phyloP scores from a whole-genome alignment of 768 basidiomycete species.

The Xanthoconium stramineum region DNA sequence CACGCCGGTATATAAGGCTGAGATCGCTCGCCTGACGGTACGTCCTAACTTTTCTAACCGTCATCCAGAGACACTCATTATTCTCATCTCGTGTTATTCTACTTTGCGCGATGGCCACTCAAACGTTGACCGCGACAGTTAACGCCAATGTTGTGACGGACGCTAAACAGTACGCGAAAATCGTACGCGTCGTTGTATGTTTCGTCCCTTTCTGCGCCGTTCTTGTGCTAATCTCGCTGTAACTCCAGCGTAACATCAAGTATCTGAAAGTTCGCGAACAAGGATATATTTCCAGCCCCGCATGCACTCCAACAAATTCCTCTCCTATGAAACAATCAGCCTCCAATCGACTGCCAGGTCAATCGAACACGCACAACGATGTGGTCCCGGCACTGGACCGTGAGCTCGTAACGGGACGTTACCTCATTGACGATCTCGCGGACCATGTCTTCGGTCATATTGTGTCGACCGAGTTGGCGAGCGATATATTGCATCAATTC shows the following conservation, averaged over 20 bases:
- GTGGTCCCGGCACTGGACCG: slow-evolving; percentile 1
- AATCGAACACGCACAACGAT: background rate
- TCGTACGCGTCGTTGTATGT: background rate
- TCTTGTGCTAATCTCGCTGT: background rate
- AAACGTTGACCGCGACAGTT: background rate
- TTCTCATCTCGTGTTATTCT: background rate
- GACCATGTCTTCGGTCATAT: slow-evolving; percentile 7
- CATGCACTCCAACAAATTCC: background rate
- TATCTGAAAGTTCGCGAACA: background rate
- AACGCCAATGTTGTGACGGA: background rate
- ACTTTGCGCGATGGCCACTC: background rate
- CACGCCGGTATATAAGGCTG: background rate
- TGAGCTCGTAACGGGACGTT: slow-evolving; percentile 8
- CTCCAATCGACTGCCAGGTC: background rate
- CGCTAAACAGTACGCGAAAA: background rate
- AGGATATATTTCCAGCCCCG: background rate
- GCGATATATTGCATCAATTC: background rate
- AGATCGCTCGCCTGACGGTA: background rate
- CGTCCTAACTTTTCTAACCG: background rate
- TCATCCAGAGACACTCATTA: background rate
- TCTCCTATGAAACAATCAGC: slow-evolving; percentile 5
- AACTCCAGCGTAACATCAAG: background rate
- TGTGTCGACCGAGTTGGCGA: background rate
- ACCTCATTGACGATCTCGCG: slow-evolving; percentile 12
- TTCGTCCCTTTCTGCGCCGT: background rate